Evolutionary conservation across 2,329 filamentous ascomycete genomes (phyloP).

Genomic region (Ramularia collo-cygni): DNA sequence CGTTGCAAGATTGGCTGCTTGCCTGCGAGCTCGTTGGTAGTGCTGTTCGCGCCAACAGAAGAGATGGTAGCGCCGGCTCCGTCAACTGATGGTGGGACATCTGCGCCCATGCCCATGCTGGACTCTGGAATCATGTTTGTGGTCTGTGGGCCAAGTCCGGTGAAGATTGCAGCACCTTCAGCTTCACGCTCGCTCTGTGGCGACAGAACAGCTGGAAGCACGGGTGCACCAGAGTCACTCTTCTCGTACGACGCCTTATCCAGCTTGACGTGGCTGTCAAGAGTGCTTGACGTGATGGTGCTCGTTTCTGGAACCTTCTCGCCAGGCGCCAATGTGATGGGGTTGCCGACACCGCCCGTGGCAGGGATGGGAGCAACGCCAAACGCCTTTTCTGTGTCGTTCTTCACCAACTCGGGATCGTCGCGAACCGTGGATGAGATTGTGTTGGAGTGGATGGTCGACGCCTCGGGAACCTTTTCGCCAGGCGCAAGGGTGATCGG

Average conservation of each 20-base stretch:
- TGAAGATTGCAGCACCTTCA: slow-evolving; percentile 37
- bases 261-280: slow-evolving; percentile 58
- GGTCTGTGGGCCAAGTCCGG: slow-evolving; percentile 44
- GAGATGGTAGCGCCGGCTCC: slow-evolving; percentile 8
- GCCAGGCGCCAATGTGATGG: slow-evolving; percentile 69
- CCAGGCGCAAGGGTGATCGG: slow-evolving; percentile 72
- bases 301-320: slow-evolving; percentile 68
- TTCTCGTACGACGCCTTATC: slow-evolving; percentile 85
- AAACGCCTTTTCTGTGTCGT: slow-evolving; percentile 32
- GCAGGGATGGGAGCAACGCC: slow-evolving; percentile 53
- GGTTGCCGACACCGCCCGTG: slow-evolving; percentile 60
- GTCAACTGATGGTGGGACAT: slow-evolving; percentile 15
- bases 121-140: slow-evolving; percentile 73
- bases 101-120: slow-evolving; percentile 60
- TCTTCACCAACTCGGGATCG: slow-evolving; percentile 54
- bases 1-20: slow-evolving; percentile 40
- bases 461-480: slow-evolving; percentile 68
- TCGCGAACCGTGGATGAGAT: slow-evolving; percentile 58
- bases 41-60: slow-evolving; percentile 24
- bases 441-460: slow-evolving; percentile 59
- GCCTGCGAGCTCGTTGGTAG: slow-evolving; percentile 41
- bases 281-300: slow-evolving; percentile 60
- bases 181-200: slow-evolving; percentile 37
- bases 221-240: slow-evolving; percentile 51
- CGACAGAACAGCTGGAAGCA: slow-evolving; percentile 42